Evolutionary conservation across 306 rosid genomes (phyloP).

Genomic region (Abrus precatorius): DNA sequence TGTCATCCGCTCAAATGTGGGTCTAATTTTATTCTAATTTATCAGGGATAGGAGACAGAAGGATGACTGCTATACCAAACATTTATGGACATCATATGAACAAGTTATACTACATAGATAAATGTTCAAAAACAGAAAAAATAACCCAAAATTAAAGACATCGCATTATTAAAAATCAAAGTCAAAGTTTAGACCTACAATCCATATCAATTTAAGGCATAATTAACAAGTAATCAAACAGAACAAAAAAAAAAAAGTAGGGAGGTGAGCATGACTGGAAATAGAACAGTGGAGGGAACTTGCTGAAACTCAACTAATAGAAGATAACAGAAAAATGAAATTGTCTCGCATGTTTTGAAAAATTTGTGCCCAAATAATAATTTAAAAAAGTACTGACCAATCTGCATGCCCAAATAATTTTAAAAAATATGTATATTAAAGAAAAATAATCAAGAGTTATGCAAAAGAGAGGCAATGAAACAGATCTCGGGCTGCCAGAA

Average conservation of each 20-base stretch:
- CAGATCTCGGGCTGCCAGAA: neutral
- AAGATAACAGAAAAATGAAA: neutral
- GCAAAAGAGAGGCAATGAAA: neutral
- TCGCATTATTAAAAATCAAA: neutral
- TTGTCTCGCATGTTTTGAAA: neutral
- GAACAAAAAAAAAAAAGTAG: neutral
- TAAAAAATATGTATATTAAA: neutral
- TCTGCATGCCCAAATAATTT: neutral
- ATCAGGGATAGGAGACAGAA: neutral
- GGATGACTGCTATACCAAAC: neutral
- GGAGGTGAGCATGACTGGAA: neutral
- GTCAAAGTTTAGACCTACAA: neutral
- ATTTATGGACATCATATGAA: neutral
- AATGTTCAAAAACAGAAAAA: neutral
- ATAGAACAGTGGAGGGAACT: neutral
- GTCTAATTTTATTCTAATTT: slow-evolving; percentile 8
- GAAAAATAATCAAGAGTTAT: neutral
- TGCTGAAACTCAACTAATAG: neutral
- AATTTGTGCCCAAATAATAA: neutral
- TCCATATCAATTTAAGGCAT: neutral
- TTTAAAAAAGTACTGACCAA: neutral
- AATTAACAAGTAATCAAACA: neutral
- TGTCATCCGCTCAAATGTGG: slow-evolving; percentile 22
- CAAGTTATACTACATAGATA: neutral
- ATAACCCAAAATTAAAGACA: neutral